phyloP scores from a whole-genome alignment of 257 asterid species.

The Capsicum pubescens region DNA sequence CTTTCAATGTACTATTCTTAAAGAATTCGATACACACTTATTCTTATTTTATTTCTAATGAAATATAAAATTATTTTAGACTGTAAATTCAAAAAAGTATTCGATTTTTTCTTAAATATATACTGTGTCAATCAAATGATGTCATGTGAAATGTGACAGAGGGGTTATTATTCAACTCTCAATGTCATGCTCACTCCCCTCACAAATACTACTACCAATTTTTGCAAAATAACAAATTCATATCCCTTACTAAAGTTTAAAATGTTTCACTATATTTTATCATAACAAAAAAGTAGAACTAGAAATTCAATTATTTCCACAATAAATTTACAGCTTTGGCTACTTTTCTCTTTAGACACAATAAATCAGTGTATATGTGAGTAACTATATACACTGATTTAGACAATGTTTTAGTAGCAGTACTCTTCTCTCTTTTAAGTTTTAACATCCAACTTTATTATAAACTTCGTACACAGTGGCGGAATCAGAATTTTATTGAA shows the following conservation, averaged over 20 bases:
- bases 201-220: neutral
- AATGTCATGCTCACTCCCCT: neutral
- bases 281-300: neutral
- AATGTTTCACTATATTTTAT: neutral
- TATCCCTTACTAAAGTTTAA: neutral
- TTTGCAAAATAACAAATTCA: neutral
- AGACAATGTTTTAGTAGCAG: neutral
- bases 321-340: neutral
- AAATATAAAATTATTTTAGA: too few species aligned
- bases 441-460: too few species aligned
- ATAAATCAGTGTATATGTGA: neutral
- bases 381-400: neutral
- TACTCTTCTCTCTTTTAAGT: neutral
- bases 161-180: too few species aligned
- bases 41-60: too few species aligned
- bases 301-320: neutral
- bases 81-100: too few species aligned
- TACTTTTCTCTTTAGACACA: neutral
- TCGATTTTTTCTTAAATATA: too few species aligned
- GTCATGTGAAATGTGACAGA: too few species aligned
- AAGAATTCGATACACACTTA: too few species aligned
- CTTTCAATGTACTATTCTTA: too few species aligned
- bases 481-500: too few species aligned
- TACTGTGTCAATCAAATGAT: too few species aligned
- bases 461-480: too few species aligned